A percentile compares a stretch with the other conserved stretches of the same genome.
Evolutionary conservation across 441 rosid species (phyloP).

Genomic region (Capsella rubella): DNA sequence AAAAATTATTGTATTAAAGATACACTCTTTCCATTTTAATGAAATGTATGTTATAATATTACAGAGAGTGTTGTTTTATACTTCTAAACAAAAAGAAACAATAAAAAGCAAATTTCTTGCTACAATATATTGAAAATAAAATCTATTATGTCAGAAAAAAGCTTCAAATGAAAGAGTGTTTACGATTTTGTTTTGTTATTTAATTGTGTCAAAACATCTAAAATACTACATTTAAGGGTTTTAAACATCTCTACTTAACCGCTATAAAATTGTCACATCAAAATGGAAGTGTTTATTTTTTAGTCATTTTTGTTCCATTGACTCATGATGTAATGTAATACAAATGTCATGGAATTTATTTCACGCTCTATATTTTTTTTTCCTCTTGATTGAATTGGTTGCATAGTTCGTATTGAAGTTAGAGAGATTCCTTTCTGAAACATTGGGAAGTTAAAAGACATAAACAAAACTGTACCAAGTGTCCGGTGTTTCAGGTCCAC

Average conservation of each 20-base stretch:
- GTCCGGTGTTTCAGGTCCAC: conserved; percentile 35
- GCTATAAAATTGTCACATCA: too few species aligned
- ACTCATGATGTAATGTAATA: conserved; percentile 14
- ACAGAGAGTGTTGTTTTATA: neutral
- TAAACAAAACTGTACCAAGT: conserved; percentile 43
- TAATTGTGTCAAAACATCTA: neutral
- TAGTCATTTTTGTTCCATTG: neutral
- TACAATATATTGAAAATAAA: too few species aligned
- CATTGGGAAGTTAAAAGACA: conserved; percentile 49
- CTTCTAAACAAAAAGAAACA: neutral
- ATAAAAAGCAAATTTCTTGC: too few species aligned
- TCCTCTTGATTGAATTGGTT: neutral
- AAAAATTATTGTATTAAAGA: neutral
- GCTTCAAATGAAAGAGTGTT: too few species aligned
- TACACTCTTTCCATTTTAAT: neutral
- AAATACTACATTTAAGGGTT: neutral
- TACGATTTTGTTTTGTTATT: too few species aligned
- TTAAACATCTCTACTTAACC: too few species aligned
- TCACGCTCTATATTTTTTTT: neutral
- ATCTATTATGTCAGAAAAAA: too few species aligned
- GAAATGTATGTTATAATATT: neutral
- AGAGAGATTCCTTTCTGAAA: conserved; percentile 47
- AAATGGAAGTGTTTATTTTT: neutral
- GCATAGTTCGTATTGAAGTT: conserved; percentile 32
- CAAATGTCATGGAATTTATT: conserved; percentile 1